Conservation (phyloP, 2,329 filamentous ascomycete genomes). For the Dactylellina sp. region DNA sequence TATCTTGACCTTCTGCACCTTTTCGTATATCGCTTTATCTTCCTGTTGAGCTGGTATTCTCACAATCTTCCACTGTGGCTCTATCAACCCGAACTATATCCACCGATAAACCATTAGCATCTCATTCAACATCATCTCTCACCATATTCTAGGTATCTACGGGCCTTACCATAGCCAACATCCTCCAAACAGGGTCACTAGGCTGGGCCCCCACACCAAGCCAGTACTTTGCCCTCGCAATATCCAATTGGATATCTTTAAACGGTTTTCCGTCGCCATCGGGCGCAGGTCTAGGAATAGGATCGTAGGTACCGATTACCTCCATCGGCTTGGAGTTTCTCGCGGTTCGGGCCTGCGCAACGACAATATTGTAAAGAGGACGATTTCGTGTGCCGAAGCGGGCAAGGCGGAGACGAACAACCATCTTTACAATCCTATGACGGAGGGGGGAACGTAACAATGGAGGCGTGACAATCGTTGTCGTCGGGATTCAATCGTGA, state of each 20-base stretch:
- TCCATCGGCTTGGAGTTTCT: conserved; percentile 90
- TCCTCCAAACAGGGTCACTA: conserved; percentile 85
- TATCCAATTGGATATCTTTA: conserved; percentile 92
- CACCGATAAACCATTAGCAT: conserved; percentile 20
- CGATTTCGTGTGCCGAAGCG: conserved; percentile 88
- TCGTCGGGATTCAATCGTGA: too few species aligned
- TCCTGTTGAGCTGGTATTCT: conserved; percentile 55
- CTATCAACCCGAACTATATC: conserved; percentile 59
- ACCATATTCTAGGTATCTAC: neutral
- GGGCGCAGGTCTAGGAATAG: conserved; percentile 73
- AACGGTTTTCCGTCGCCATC: conserved; percentile 75
- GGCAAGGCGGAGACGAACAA: conserved; percentile 90
- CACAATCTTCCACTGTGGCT: conserved; percentile 59
- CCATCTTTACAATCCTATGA: conserved; percentile 71
- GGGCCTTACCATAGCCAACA: conserved; percentile 78
- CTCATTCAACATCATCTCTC: neutral
- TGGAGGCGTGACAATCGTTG: too few species aligned
- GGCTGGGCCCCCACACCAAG: conserved; percentile 96
- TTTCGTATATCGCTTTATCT: conserved; percentile 49
- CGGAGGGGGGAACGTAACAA: neutral
- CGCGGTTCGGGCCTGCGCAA: conserved; percentile 91
- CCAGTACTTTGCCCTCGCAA: conserved; percentile 88
- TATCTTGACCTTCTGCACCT: conserved; percentile 54
- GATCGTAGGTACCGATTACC: conserved; percentile 84
- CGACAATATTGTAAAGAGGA: conserved; percentile 98